Conservation (phyloP, 495 filamentous ascomycete genomes). For the Penicillium crystallinum region DNA sequence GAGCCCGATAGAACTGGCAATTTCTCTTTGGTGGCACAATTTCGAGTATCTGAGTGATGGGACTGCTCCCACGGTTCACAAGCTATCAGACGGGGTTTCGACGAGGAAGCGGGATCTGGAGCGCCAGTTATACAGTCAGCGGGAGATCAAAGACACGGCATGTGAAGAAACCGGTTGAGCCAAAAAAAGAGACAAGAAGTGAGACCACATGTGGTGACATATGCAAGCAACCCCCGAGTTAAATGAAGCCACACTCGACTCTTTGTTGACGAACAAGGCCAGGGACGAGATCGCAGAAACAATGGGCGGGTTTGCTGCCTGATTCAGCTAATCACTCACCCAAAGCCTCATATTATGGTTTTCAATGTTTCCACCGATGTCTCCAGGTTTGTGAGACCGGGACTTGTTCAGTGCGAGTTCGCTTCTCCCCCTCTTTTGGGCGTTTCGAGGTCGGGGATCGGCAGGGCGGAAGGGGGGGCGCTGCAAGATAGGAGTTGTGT, state of each 20-base stretch:
- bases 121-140: constrained; percentile 15
- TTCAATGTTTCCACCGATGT: not conserved
- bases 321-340: constrained; percentile 11
- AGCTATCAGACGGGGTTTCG: constrained; percentile 7
- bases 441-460: constrained; percentile 14
- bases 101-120: constrained; percentile 12
- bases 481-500: constrained; percentile 5
- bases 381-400: not conserved
- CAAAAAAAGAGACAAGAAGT: constrained; percentile 22
- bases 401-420: constrained; percentile 6
- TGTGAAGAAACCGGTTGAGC: constrained; percentile 1
- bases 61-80: not conserved
- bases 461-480: constrained; percentile 14
- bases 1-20: not conserved
- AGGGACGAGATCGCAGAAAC: constrained; percentile 11
- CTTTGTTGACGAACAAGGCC: constrained; percentile 14
- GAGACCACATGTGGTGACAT: constrained; percentile 21
- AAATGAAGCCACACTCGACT: constrained; percentile 13
- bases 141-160: not conserved
- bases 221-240: constrained; percentile 17
- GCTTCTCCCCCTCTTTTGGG: constrained; percentile 16
- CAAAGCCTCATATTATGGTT: constrained; percentile 14
- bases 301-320: constrained; percentile 9
- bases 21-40: not conserved
- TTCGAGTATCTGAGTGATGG: not conserved